phyloP scores from a whole-genome alignment of 441 rosid species.

The Arabidopsis hybrid region DNA sequence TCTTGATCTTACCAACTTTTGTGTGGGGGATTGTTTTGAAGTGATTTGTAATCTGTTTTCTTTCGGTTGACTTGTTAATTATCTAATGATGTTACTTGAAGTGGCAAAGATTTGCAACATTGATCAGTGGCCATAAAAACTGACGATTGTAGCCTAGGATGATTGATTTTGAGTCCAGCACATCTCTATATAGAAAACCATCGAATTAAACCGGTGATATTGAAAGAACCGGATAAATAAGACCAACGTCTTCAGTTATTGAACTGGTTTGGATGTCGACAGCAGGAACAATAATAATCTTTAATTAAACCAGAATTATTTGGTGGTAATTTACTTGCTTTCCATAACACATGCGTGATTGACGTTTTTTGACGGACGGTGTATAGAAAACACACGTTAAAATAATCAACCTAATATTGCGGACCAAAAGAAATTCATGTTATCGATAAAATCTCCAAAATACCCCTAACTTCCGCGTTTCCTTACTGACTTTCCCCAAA shows the following conservation, averaged over 20 bases:
- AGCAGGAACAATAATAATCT: not conserved
- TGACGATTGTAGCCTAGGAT: too few species aligned
- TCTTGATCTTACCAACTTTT: not conserved
- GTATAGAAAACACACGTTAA: slow-evolving; percentile 24
- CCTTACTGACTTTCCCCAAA: not conserved
- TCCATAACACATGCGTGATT: slow-evolving; percentile 44
- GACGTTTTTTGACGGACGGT: slow-evolving; percentile 35
- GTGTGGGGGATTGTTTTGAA: not conserved
- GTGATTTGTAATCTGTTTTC: not conserved
- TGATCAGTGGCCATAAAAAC: too few species aligned
- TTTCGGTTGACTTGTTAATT: not conserved
- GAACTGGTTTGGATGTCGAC: too few species aligned
- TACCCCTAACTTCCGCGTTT: slow-evolving; percentile 22
- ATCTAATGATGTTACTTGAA: not conserved
- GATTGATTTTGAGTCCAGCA: too few species aligned
- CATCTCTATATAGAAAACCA: not conserved
- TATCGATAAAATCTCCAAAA: not conserved
- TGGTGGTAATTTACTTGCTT: slow-evolving; percentile 34
- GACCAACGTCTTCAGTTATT: too few species aligned
- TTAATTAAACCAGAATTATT: slow-evolving; percentile 2
- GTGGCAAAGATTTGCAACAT: too few species aligned
- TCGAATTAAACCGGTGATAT: not conserved
- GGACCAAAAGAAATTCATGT: slow-evolving; percentile 10
- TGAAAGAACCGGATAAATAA: not conserved
- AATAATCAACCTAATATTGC: not conserved